Base-by-base conservation (phyloP, 1,139 yeast genomes). In the Suhomyces bribrorum region DNA sequence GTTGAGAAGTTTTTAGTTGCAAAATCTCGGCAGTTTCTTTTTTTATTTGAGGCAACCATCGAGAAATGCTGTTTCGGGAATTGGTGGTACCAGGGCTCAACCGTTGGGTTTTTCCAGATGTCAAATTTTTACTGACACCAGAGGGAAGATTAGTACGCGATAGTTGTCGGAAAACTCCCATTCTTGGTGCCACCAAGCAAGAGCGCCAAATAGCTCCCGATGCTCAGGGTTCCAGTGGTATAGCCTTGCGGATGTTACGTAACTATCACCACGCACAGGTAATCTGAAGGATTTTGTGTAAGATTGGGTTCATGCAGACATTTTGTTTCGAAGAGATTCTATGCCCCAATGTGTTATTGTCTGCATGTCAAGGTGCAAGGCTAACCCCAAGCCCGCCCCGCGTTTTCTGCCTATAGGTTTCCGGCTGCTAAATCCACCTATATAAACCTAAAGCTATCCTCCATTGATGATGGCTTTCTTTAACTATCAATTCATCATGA, bases 371-470 rank as follows among this genome's bases (percentile, higher is more conserved):
- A n/a, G n/a, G n/a, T n/a, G n/a, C n/a, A n/a, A n/a, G n/a, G n/a
- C n/a, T n/a, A n/a, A n/a, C n/a, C n/a, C n/a, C n/a, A n/a, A n/a
- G n/a, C n/a, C n/a, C 26, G 32, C 37, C 37, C 37, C 37, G 29
- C 37, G 11, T 31, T 22, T 20, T 14, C 26, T 15, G n/a, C 26
- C 13, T 14, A 9, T n/a, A 20, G 11, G 14, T 2, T 14, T 25
- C 14, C 27, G 34, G 41, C 41, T 33, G 32, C 37, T 28, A 38
- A 34, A 28, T 16, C 35, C n/a, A 11, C 20, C 35, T 38, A 38
- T 38, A 38, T 31, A 38, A 38, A 26, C 20, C 20, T 12, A 12
- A 20, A 8, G 17, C 9, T 27, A n/a, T 26, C 31, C 32, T 16
- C 25, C 15, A 9, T 27, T 8, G 12, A n/a, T 27, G 22, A 11